Conservation (phyloP, 2,329 filamentous ascomycete genomes). For the Parasarocladium wereldwijsianum region DNA sequence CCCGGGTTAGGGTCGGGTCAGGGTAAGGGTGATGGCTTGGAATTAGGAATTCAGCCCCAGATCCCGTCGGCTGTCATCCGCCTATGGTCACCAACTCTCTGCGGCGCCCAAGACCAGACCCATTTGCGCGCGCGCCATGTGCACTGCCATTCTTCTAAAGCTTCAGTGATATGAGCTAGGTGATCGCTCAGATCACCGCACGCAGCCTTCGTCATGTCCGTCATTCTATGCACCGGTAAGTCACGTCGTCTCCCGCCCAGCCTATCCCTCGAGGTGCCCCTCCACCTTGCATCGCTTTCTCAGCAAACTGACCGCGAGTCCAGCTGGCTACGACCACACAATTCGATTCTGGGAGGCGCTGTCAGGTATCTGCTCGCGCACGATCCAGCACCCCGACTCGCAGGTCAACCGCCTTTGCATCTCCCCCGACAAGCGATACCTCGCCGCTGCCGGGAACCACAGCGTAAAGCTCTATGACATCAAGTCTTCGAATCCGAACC, state of each 20-base stretch:
- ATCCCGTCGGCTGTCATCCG: too few species aligned
- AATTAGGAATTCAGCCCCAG: too few species aligned
- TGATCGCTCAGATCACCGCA: neutral
- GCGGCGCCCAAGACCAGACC: too few species aligned
- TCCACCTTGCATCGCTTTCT: too few species aligned
- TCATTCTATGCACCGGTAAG: constrained; percentile 47
- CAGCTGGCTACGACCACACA: constrained; percentile 49
- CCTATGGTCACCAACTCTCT: too few species aligned
- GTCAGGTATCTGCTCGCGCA: constrained; percentile 93
- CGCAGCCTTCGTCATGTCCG: constrained; percentile 31
- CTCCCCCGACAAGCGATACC: constrained; percentile 91
- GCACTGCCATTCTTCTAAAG: too few species aligned
- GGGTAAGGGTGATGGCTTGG: too few species aligned
- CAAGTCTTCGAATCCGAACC: constrained; percentile 92
- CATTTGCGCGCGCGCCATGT: too few species aligned
- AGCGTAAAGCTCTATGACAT: constrained; percentile 98
- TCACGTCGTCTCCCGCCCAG: constrained; percentile 5
- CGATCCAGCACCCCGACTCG: constrained; percentile 94
- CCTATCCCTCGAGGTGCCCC: constrained; percentile 3
- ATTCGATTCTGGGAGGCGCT: constrained; percentile 91
- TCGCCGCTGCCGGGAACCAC: constrained; percentile 66
- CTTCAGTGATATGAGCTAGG: constrained; percentile 4
- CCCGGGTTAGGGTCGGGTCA: too few species aligned
- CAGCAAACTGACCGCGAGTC: constrained; percentile 3
- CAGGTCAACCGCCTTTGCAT: constrained; percentile 98